Conservation (phyloP, 345 rosid species). For the Melaleuca quinquenervia region DNA sequence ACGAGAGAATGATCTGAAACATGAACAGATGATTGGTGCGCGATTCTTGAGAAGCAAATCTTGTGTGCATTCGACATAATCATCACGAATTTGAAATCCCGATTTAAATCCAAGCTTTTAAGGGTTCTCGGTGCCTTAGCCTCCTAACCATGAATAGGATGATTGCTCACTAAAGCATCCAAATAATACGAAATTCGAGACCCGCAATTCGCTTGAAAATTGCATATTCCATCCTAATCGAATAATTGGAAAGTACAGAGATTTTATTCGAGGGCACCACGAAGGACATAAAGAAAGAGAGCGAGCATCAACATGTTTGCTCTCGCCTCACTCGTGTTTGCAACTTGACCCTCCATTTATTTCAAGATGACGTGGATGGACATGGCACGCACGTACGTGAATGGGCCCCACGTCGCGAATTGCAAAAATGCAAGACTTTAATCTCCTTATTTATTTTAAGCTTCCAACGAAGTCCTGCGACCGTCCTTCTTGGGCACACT, state of each 20-base stretch:
- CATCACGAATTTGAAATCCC: background rate
- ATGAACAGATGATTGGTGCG: background rate
- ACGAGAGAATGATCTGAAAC: background rate
- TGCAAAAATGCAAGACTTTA: background rate
- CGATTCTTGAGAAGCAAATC: fast-evolving
- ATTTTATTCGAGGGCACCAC: background rate
- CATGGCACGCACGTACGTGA: background rate
- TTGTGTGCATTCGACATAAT: too few species aligned
- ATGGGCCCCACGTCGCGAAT: background rate
- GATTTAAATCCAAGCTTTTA: background rate
- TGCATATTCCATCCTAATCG: background rate
- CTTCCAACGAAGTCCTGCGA: background rate
- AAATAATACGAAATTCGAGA: background rate
- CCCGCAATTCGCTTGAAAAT: background rate
- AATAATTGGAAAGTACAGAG: background rate
- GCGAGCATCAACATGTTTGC: background rate
- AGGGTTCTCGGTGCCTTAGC: background rate
- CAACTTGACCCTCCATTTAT: background rate
- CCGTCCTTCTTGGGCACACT: background rate
- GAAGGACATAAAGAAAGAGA: background rate
- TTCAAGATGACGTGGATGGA: background rate
- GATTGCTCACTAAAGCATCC: background rate
- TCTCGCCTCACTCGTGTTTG: background rate
- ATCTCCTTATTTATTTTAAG: background rate
- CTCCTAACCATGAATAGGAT: background rate